Evolutionary conservation across 2,329 filamentous ascomycete genomes (phyloP), one percentile per base, ranked within the genome.

Genomic region (Fusarium veterinarium): DNA sequence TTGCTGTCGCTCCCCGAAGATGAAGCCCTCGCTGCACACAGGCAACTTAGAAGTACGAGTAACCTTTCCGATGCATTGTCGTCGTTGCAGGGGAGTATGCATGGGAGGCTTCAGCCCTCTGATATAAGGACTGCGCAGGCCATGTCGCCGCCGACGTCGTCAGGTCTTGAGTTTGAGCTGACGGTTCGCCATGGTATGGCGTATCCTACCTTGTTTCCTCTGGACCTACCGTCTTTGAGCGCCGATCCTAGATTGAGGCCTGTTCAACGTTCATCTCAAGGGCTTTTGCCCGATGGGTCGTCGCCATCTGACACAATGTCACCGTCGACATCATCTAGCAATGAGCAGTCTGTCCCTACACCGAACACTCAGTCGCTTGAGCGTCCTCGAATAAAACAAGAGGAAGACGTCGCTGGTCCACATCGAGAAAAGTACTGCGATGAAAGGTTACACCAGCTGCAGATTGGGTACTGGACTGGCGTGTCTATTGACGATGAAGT

Each of bases 401-500:
- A 69, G 8, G 58, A 69, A 31, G 51, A 52, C 1, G 10, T 33
- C 9, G 16, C 33, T 19, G 58, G 65, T 1, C 65, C 58, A 13
- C 45, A 53, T 23, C 44, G 35, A 0, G 59, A 58, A 9, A 56
- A 52, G 23, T 59, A 40, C 7, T 69, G 66, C 11, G 66, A 69
- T 10, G 64, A 48, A 17, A 40, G 66, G 9, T 31, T 69, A 13
- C 66, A 69, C 14, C 66, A 40, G 2, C 14, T 69, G 4, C 44
- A 76, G 6, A 76, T 83, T 28, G 38, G 63, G 17, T 79, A 79
- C 67, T 80, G 82, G 82, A 81, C 82, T 20, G 66, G 78, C 28
- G 71, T 82, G 1, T 28, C 67, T 7, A 66, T 82, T n/a, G 52
- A 71, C 6, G 67, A 79, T 33, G 73, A 79, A 14, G 71, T 80